Conservation (phyloP, 495 filamentous ascomycete genomes). For the Amphirosellinia nigrospora region DNA sequence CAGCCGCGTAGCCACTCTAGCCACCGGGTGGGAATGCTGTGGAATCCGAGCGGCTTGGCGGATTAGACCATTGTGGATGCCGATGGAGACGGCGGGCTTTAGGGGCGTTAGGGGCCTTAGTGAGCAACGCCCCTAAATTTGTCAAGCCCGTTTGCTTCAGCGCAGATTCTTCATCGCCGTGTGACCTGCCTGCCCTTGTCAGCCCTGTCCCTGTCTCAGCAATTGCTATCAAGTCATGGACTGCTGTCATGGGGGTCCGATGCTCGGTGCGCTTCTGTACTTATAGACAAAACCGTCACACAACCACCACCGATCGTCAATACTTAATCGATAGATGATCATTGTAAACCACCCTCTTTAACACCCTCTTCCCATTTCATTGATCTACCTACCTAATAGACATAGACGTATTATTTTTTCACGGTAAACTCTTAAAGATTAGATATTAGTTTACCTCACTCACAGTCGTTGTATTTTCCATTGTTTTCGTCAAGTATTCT, state of each 20-base stretch:
- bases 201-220: conserved; percentile 20
- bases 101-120: too few species aligned
- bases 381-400: too few species aligned
- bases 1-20: conserved; percentile 17
- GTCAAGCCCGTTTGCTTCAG: conserved; percentile 13
- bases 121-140: conserved; percentile 24
- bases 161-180: conserved; percentile 20
- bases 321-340: conserved; percentile 2
- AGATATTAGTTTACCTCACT: background rate
- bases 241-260: conserved; percentile 18
- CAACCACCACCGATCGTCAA: conserved; percentile 1
- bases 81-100: background rate
- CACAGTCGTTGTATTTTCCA: background rate
- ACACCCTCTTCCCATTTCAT: conserved; percentile 6
- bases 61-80: background rate
- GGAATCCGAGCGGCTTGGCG: background rate
- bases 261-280: conserved; percentile 7
- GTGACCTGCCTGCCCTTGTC: conserved; percentile 15
- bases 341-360: conserved; percentile 11
- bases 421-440: background rate
- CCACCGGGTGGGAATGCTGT: conserved; percentile 15
- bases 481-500: background rate
- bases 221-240: background rate
- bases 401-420: conserved; percentile 13
- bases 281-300: background rate